Evolutionary conservation across 371 early-diverging fungal genomes (phyloP).

Genomic region (Apophysomyces ossiformis): DNA sequence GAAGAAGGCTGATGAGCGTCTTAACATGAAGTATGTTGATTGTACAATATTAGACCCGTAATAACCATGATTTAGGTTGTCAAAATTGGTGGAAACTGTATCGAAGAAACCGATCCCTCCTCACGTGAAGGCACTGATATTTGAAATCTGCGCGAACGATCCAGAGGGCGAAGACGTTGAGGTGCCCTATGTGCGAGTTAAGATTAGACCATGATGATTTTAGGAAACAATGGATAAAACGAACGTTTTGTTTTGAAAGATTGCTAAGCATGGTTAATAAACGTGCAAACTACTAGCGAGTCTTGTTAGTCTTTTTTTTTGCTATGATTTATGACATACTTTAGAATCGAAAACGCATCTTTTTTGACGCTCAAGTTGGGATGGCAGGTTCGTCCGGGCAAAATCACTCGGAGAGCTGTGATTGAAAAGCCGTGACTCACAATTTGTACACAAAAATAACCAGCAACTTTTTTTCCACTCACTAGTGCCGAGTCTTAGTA

Average conservation of each 20-base stretch:
- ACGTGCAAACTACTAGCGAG: no score
- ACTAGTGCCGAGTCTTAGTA: no score
- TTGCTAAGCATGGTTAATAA: no score
- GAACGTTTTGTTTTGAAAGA: no score
- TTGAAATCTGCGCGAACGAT: constrained; percentile 91
- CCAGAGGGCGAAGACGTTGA: constrained; percentile 92
- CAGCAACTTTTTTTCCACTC: not conserved
- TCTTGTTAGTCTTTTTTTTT: no score
- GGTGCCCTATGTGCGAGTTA: constrained; percentile 55
- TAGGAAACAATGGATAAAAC: no score
- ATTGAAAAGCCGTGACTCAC: constrained; percentile 6
- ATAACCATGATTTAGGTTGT: constrained; percentile 52
- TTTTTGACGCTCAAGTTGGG: no score
- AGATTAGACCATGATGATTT: constrained; percentile 36
- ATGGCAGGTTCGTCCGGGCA: no score
- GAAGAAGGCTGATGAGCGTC: constrained; percentile 87
- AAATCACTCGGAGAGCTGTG: not conserved
- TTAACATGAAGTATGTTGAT: constrained; percentile 59
- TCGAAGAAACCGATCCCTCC: constrained; percentile 88
- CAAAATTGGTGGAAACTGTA: constrained; percentile 80
- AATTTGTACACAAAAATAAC: constrained; percentile 8
- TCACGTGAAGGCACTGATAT: constrained; percentile 82
- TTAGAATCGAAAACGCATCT: no score
- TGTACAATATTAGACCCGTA: not conserved
- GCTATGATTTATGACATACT: no score